Conservation (phyloP, 2,329 filamentous ascomycete genomes). For the Raffaelea albimanens region DNA sequence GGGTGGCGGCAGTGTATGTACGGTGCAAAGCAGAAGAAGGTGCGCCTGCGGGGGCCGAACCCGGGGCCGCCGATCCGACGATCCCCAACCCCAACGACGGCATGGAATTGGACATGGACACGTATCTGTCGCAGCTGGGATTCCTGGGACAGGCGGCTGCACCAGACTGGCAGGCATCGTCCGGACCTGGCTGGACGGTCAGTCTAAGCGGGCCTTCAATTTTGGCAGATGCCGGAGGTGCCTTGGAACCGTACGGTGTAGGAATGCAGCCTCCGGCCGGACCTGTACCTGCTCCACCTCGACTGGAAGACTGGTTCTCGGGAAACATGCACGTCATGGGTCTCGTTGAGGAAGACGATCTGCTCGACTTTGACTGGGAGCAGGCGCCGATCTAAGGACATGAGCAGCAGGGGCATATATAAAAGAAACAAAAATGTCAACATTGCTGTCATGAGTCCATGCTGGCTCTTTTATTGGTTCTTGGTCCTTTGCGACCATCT, state of each 20-base stretch:
- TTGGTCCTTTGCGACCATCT: too few species aligned
- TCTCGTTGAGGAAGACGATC: slow-evolving; percentile 53
- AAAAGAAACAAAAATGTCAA: too few species aligned
- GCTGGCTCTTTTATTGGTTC: too few species aligned
- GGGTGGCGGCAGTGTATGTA: slow-evolving; percentile 53
- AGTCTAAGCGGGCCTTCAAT: too few species aligned
- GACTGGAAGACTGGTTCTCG: slow-evolving; percentile 52
- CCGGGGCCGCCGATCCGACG: slow-evolving; percentile 31
- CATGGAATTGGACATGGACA: slow-evolving; percentile 53
- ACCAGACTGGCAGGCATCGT: slow-evolving; percentile 10
- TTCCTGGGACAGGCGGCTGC: slow-evolving; percentile 31
- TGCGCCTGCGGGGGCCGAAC: background rate
- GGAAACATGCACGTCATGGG: slow-evolving; percentile 60
- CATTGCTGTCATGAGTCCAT: too few species aligned
- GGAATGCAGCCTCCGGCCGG: too few species aligned
- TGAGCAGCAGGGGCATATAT: too few species aligned
- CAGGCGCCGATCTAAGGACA: background rate
- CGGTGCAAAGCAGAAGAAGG: slow-evolving; percentile 40
- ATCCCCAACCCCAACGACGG: slow-evolving; percentile 32
- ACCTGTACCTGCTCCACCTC: too few species aligned
- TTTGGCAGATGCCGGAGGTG: too few species aligned
- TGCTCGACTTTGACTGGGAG: slow-evolving; percentile 16
- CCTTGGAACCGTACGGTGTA: too few species aligned
- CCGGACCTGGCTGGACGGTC: too few species aligned
- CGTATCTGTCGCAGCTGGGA: slow-evolving; percentile 54